phyloP scores from a whole-genome alignment of 108 stramenopile genomes.

The Pseudonitzschia multistriata region DNA sequence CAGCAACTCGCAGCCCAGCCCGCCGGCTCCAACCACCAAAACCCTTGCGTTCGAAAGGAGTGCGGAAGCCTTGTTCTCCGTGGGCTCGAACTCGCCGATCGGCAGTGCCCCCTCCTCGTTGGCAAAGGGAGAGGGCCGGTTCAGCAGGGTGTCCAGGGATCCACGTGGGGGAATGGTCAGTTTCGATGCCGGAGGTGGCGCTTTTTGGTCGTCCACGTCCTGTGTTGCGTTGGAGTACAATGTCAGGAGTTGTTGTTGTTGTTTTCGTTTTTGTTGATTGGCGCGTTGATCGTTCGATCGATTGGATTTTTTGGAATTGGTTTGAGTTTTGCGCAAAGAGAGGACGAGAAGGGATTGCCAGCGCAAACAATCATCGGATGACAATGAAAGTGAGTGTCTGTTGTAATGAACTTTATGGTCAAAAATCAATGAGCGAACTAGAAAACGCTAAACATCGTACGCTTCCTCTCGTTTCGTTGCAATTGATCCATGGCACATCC shows the following conservation, averaged over 20 bases:
- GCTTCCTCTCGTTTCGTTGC: background rate
- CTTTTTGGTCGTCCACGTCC: constrained; percentile 12
- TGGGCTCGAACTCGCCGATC: constrained; percentile 78
- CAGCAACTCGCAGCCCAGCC: constrained; percentile 97
- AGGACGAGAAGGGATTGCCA: no score
- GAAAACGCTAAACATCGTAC: no score
- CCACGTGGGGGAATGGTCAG: constrained; percentile 35
- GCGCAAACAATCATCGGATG: no score
- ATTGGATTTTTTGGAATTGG: background rate
- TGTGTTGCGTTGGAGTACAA: background rate
- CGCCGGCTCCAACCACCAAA: constrained; percentile 98
- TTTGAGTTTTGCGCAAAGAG: background rate
- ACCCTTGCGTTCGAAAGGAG: constrained; percentile 65
- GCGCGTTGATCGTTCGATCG: background rate
- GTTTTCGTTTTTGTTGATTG: background rate
- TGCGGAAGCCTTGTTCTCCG: no score
- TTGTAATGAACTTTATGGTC: no score
- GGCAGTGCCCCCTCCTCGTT: constrained; percentile 79
- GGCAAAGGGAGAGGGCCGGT: constrained; percentile 64
- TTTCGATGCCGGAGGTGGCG: background rate
- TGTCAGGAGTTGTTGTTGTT: background rate
- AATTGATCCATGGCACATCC: no score
- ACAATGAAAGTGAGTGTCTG: no score
- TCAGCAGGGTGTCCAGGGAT: constrained; percentile 57
- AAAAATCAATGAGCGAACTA: no score